A percentile compares a stretch with the other conserved stretches of the same genome.
Evolutionary conservation across 495 filamentous ascomycete genomes (phyloP).

Genomic region (Trichocladium antarcticum): DNA sequence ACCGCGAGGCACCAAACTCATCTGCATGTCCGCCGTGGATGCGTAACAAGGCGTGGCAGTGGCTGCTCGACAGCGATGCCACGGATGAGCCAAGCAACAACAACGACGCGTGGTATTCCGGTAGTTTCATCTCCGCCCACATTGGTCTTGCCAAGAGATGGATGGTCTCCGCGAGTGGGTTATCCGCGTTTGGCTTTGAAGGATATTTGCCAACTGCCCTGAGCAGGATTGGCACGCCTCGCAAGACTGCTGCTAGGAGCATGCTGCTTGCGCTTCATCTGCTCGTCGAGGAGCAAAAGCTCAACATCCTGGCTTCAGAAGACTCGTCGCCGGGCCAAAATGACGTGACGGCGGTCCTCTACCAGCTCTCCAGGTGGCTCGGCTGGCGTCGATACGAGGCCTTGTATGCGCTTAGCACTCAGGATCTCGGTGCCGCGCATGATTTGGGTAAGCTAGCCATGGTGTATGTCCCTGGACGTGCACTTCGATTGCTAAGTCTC

Average conservation of each 20-base stretch:
- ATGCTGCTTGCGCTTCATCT: slow-evolving; percentile 74
- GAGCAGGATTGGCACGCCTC: slow-evolving; percentile 41
- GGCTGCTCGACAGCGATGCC: slow-evolving; percentile 51
- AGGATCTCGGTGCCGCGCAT: slow-evolving; percentile 17
- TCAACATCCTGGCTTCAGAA: slow-evolving; percentile 54
- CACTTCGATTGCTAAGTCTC: slow-evolving; percentile 13
- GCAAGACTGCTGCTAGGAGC: slow-evolving; percentile 51
- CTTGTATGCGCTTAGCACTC: slow-evolving; percentile 62
- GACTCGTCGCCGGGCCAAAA: slow-evolving; percentile 40
- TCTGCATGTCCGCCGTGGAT: slow-evolving; percentile 55
- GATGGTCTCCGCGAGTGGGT: slow-evolving; percentile 43
- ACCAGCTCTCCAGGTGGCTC: slow-evolving; percentile 76
- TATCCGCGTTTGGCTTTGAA: slow-evolving; percentile 38
- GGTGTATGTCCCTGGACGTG: background rate
- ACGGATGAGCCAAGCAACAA: slow-evolving; percentile 5
- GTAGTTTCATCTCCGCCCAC: slow-evolving; percentile 36
- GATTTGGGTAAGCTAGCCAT: slow-evolving; percentile 17
- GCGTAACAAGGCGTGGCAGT: slow-evolving; percentile 57
- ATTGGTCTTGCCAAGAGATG: slow-evolving; percentile 42
- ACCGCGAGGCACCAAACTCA: slow-evolving; percentile 33
- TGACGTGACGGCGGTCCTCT: slow-evolving; percentile 57
- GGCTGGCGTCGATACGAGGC: slow-evolving; percentile 64
- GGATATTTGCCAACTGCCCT: slow-evolving; percentile 54
- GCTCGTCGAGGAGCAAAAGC: slow-evolving; percentile 76
- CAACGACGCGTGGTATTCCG: slow-evolving; percentile 16